phyloP scores from a whole-genome alignment of 306 rosid species.

The Hylodesmum podocarpum region DNA sequence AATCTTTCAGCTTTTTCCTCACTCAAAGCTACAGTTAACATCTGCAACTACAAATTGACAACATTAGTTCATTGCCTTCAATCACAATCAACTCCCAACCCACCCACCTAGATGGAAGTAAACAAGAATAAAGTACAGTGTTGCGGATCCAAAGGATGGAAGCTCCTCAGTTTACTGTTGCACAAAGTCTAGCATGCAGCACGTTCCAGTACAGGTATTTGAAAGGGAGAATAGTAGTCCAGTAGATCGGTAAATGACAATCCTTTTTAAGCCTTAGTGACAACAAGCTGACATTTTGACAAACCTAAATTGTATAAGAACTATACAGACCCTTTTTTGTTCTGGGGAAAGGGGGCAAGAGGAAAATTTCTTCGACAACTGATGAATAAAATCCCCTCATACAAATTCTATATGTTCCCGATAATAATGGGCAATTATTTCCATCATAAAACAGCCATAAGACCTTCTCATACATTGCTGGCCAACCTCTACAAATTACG shows the following conservation, averaged over 20 bases:
- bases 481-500: slow-evolving; percentile 15
- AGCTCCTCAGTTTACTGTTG: slow-evolving; percentile 23
- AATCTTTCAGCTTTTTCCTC: slow-evolving; percentile 39
- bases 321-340: slow-evolving; percentile 48
- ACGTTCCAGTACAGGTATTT: slow-evolving; percentile 26
- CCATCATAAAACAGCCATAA: slow-evolving; percentile 27
- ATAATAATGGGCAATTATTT: slow-evolving; percentile 39
- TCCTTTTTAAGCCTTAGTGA: slow-evolving; percentile 23
- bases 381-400: slow-evolving; percentile 36
- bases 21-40: slow-evolving; percentile 18
- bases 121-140: slow-evolving; percentile 6
- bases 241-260: slow-evolving; percentile 17
- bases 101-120: background rate
- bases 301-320: slow-evolving; percentile 34
- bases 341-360: slow-evolving; percentile 12
- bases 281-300: slow-evolving; percentile 39
- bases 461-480: slow-evolving; percentile 39
- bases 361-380: slow-evolving; percentile 33
- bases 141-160: slow-evolving; percentile 25
- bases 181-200: slow-evolving; percentile 24
- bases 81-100: slow-evolving; percentile 11
- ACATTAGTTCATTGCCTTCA: slow-evolving; percentile 14
- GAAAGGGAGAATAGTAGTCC: slow-evolving; percentile 17
- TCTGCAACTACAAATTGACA: slow-evolving; percentile 30
- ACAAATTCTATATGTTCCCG: slow-evolving; percentile 42